Conservation (phyloP, 2,329 filamentous ascomycete genomes). For the Alternaria postmessia region DNA sequence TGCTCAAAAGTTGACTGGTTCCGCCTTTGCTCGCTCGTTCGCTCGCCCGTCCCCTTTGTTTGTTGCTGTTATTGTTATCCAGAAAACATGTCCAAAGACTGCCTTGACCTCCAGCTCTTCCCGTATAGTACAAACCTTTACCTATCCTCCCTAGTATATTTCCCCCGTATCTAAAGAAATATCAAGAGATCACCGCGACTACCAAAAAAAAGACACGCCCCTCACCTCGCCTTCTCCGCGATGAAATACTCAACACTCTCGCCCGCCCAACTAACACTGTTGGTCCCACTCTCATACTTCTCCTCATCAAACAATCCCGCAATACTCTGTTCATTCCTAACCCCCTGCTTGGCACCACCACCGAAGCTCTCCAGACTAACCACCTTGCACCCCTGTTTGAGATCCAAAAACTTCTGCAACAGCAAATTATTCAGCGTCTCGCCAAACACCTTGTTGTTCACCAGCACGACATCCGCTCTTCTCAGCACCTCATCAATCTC, state of each 20-base stretch:
- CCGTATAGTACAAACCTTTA: not conserved
- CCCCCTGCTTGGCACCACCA: conserved; percentile 73
- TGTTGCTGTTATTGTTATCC: not conserved
- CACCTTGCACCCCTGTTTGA: conserved; percentile 89
- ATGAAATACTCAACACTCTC: conserved; percentile 87
- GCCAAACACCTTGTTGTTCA: conserved; percentile 98
- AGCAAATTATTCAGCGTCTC: conserved; percentile 85
- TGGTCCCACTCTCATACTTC: conserved; percentile 72
- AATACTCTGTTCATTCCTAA: conserved; percentile 79
- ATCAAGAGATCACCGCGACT: not conserved
- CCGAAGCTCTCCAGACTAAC: conserved; percentile 88
- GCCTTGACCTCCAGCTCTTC: not conserved
- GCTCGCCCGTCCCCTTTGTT: not conserved
- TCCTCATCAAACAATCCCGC: conserved; percentile 82
- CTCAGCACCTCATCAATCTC: conserved; percentile 77
- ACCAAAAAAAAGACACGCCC: not conserved
- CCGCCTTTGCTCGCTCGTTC: not conserved
- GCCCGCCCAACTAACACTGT: conserved; percentile 88
- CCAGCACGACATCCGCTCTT: conserved; percentile 91
- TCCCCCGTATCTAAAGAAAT: not conserved
- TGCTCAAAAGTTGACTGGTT: not conserved
- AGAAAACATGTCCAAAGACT: not conserved
- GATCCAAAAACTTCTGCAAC: conserved; percentile 87
- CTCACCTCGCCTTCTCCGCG: conserved; percentile 63
- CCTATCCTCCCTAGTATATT: not conserved